phyloP scores from a whole-genome alignment of 1,284 basidiomycete genomes.

The Abortiporus biennis region DNA sequence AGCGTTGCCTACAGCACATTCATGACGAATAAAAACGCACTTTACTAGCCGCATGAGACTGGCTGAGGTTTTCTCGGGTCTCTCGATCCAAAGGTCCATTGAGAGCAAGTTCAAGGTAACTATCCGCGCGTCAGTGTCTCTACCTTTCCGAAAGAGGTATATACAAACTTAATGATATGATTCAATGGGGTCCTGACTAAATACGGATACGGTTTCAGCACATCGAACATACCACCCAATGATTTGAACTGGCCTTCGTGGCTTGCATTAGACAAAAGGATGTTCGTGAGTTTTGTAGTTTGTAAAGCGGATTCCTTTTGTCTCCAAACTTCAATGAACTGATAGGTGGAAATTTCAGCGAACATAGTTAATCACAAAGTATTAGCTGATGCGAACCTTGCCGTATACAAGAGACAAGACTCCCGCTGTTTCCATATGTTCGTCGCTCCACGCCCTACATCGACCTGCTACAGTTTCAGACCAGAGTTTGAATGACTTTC shows the following conservation, averaged over 20 bases:
- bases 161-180: conserved; percentile 64
- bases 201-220: conserved; percentile 1
- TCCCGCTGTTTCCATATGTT: conserved; percentile 83
- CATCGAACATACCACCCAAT: neutral
- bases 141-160: too few species aligned
- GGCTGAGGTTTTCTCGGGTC: conserved; percentile 74
- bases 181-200: conserved; percentile 69
- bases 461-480: conserved; percentile 72
- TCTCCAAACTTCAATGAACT: conserved; percentile 88
- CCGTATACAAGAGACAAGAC: conserved; percentile 84
- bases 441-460: conserved; percentile 78
- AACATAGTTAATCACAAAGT: neutral
- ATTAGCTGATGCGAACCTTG: conserved; percentile 48
- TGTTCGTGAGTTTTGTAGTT: conserved; percentile 73
- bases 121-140: conserved; percentile 23
- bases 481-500: conserved; percentile 83
- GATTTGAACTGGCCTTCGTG: conserved; percentile 57
- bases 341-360: too few species aligned
- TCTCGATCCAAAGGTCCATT: conserved; percentile 75
- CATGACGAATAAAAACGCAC: conserved; percentile 25
- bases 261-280: conserved; percentile 83
- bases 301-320: conserved; percentile 79
- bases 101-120: conserved; percentile 82
- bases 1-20: neutral
- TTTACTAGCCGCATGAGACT: conserved; percentile 73